A percentile compares a stretch with the other conserved stretches of the same genome.
phyloP scores from a whole-genome alignment of 306 rosid species.

The Albizia julibrissin region DNA sequence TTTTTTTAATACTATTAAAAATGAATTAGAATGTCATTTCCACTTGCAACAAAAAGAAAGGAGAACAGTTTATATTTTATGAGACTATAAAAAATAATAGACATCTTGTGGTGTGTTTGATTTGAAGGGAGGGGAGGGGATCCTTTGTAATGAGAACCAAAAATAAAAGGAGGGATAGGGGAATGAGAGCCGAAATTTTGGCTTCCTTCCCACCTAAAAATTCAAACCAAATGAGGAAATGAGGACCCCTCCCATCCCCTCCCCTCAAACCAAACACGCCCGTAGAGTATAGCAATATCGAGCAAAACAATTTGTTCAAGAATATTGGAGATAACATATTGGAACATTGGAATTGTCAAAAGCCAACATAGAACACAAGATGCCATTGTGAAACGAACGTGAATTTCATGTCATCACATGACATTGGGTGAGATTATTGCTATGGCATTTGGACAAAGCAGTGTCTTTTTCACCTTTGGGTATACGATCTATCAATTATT shows the following conservation, averaged over 20 bases:
- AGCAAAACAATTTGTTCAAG: constrained; percentile 18
- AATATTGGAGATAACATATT: not conserved
- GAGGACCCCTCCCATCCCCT: too few species aligned
- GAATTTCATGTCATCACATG: constrained; percentile 18
- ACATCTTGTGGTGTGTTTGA: too few species aligned
- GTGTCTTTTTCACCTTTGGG: not conserved
- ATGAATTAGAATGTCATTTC: not conserved
- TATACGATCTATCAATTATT: not conserved
- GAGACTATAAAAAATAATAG: not conserved
- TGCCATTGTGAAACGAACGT: constrained; percentile 10
- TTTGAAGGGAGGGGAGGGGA: too few species aligned
- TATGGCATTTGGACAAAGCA: not conserved
- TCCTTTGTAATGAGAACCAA: too few species aligned
- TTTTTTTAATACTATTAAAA: not conserved
- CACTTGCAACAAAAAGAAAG: not conserved
- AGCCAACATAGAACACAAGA: not conserved
- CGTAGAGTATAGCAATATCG: constrained; percentile 15
- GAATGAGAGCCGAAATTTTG: too few species aligned
- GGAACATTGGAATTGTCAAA: not conserved
- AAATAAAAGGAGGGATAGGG: too few species aligned
- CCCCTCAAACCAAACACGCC: too few species aligned
- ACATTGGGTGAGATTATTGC: not conserved
- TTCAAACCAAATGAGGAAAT: too few species aligned
- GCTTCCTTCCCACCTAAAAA: too few species aligned
- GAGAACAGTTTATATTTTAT: not conserved